phyloP scores from a whole-genome alignment of 75 land plant species.

The Cunninghamia lanceolata region DNA sequence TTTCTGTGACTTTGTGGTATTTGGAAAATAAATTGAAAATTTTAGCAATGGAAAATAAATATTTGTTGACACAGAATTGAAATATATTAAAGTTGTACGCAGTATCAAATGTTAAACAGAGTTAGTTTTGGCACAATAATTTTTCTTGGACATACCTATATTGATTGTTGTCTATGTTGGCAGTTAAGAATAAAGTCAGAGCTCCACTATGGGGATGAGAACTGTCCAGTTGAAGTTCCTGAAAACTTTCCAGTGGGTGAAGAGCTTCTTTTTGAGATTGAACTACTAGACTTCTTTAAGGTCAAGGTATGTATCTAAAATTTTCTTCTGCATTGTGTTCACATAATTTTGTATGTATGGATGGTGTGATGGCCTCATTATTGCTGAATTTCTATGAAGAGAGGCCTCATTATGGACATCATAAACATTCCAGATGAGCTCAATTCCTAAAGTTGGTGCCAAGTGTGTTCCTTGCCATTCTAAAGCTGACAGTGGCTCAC shows the following conservation, averaged over 20 bases:
- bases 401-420: too few species aligned
- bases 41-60: background rate
- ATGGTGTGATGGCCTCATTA: background rate
- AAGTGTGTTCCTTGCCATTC: background rate
- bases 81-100: background rate
- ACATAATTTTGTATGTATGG: background rate
- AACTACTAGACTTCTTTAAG: conserved; percentile 74
- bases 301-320: conserved; percentile 52
- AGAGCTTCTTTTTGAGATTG: conserved; percentile 96
- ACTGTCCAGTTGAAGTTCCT: conserved; percentile 73
- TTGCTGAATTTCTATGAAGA: background rate
- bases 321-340: background rate
- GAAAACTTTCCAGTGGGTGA: conserved; percentile 70
- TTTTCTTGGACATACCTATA: background rate
- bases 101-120: background rate
- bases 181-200: conserved; percentile 93
- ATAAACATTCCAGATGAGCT: background rate
- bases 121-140: background rate
- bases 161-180: conserved; percentile 10
- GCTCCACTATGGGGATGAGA: conserved; percentile 85
- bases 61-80: background rate
- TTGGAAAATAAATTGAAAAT: background rate
- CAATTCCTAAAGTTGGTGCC: background rate
- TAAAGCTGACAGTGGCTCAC: background rate
- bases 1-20: background rate